Evolutionary conservation across 2,329 filamentous ascomycete species (phyloP), one percentile per base, ranked within the genome.

Genomic region (Colletotrichum sp.): DNA sequence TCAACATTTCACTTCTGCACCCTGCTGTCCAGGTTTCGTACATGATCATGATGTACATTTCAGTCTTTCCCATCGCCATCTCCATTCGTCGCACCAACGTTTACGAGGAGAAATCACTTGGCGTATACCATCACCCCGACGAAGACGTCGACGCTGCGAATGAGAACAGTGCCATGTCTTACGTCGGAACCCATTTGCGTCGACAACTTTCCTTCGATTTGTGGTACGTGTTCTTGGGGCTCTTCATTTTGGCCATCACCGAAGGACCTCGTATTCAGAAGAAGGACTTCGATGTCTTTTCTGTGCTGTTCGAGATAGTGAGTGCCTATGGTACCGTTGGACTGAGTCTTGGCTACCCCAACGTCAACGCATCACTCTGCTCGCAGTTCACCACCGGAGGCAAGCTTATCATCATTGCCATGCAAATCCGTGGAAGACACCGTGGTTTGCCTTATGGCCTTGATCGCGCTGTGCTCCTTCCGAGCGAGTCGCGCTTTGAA

Each of bases 41-140:
- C 86, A 88, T 99, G 85, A 93, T 99, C 84, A 99, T 99, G 97
- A 99, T 99, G 97, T 99, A 99, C 85, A 98, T 99, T 77, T 98
- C 96, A 74, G 95, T 98, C 76, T 98, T 98, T 80, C 96, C 96
- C 7, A 98, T 99, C 80, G 96, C 97, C 82, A 99, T 99, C 81
- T 97, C 95, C 8, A 94, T 99, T 80, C 95, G 96, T 69, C 90
- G 95, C 78, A 98, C 96, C 75, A 99, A 99, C 83, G 96, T 98
- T 4, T 99, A 99, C 87, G 96, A 98, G 85, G 96, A 99, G 83
- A 95, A 94, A 79, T 95, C 93, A 1, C 90, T 97, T 1, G 95
- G 95, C 7, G 92, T 98, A 34, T 96, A 94, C 81, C 87, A 87
- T 66, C 86, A 86, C 24, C 82, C 86, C n/a, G 82, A 86, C 44